phyloP scores from a whole-genome alignment of 2,329 filamentous ascomycete species.

The Hymenoscyphus fraxineus region DNA sequence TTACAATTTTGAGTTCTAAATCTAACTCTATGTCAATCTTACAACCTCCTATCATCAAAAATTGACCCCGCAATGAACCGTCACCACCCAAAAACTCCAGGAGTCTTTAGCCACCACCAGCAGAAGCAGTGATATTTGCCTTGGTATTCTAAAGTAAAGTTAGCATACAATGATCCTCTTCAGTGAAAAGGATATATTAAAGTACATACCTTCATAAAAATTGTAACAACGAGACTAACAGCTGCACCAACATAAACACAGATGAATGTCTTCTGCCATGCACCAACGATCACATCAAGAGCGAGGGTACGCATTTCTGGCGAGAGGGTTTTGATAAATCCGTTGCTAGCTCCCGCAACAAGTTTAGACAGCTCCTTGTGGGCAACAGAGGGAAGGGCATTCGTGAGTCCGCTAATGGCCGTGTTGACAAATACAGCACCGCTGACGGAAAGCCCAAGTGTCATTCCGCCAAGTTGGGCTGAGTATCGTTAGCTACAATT shows the following conservation, averaged over 20 bases:
- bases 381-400: background rate
- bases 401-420: background rate
- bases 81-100: no score
- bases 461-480: background rate
- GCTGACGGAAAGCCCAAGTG: background rate
- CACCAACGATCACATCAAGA: background rate
- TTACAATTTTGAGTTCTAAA: no score
- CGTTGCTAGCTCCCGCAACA: background rate
- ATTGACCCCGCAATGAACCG: no score
- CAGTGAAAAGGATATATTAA: no score
- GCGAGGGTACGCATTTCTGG: background rate
- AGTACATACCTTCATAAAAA: background rate
- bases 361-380: background rate
- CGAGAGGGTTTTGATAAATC: background rate
- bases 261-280: background rate
- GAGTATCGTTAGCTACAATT: background rate
- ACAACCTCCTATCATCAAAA: no score
- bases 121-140: no score
- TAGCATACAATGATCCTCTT: no score
- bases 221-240: background rate
- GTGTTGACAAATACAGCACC: background rate
- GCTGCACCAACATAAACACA: conserved; percentile 1
- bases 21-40: no score
- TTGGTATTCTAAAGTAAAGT: no score
- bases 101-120: no score